Conservation (phyloP, 2,329 filamentous ascomycete genomes). For the Penicillium sp. region DNA sequence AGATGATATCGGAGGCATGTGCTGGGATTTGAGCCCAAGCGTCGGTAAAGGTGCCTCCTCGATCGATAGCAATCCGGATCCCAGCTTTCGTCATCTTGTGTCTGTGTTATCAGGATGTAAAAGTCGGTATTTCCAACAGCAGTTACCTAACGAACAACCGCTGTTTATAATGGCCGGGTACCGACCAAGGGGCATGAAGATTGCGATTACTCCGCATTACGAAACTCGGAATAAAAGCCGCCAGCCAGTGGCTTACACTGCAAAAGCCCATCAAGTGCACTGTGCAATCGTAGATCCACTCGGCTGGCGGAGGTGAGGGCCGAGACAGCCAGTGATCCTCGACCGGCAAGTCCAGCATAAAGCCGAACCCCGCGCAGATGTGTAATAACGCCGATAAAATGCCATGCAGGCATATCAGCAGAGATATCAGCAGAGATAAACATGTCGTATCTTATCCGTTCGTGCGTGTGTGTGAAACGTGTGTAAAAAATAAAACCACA, state of each 20-base stretch:
- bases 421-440: neutral
- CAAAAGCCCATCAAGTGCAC: neutral
- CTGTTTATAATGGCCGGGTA: neutral
- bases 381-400: neutral
- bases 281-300: neutral
- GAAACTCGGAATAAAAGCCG: neutral
- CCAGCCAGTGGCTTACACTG: neutral
- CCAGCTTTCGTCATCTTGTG: neutral
- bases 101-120: neutral
- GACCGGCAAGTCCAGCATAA: neutral
- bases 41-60: slow-evolving; percentile 35
- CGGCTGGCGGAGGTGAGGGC: neutral
- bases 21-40: slow-evolving; percentile 27
- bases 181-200: neutral
- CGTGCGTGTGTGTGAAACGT: no score
- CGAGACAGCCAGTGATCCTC: neutral
- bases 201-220: neutral
- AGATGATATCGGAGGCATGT: slow-evolving; percentile 22
- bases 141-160: neutral
- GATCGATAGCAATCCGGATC: slow-evolving; percentile 12
- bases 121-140: neutral
- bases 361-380: neutral
- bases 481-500: neutral
- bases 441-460: no score
- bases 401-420: neutral